Conservation (phyloP, 2,329 filamentous ascomycete genomes). For the Colletotrichum coccodes region DNA sequence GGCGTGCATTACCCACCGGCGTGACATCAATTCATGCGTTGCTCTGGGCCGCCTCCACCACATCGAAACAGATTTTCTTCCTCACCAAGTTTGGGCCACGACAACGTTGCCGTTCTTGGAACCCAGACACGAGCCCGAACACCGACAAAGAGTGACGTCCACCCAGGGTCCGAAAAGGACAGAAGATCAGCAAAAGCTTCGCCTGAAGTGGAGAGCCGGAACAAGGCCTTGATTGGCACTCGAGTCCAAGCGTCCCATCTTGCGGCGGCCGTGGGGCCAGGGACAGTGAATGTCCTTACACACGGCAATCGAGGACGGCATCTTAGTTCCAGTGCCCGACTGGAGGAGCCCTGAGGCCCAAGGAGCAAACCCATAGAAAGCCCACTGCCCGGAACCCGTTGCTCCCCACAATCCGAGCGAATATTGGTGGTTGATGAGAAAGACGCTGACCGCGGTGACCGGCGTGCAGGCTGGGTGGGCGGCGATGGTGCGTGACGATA, state of each 20-base stretch:
- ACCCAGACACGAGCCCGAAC: not conserved
- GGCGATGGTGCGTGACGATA: not conserved
- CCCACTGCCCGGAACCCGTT: not conserved
- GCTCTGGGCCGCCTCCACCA: conserved; percentile 12
- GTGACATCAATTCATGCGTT: conserved; percentile 8
- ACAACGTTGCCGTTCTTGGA: not conserved
- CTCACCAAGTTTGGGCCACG: not conserved
- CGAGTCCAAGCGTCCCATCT: conserved; percentile 3
- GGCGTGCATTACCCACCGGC: not conserved
- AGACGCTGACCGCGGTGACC: not conserved
- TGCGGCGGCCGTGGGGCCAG: not conserved
- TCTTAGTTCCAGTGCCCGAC: not conserved
- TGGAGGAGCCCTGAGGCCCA: not conserved
- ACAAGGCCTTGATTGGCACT: conserved; percentile 5
- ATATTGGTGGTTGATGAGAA: not conserved
- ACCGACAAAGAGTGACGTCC: not conserved
- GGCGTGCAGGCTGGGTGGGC: not conserved
- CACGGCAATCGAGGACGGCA: conserved; percentile 19
- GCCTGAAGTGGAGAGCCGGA: conserved; percentile 22
- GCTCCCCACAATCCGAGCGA: conserved; percentile 23
- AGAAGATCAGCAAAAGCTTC: conserved; percentile 29
- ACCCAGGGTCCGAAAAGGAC: not conserved
- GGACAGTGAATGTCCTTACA: not conserved
- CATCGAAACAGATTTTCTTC: not conserved
- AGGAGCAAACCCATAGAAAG: not conserved